phyloP scores from a whole-genome alignment of 371 early-diverging fungal genomes.

The Sporodiniella umbellata region DNA sequence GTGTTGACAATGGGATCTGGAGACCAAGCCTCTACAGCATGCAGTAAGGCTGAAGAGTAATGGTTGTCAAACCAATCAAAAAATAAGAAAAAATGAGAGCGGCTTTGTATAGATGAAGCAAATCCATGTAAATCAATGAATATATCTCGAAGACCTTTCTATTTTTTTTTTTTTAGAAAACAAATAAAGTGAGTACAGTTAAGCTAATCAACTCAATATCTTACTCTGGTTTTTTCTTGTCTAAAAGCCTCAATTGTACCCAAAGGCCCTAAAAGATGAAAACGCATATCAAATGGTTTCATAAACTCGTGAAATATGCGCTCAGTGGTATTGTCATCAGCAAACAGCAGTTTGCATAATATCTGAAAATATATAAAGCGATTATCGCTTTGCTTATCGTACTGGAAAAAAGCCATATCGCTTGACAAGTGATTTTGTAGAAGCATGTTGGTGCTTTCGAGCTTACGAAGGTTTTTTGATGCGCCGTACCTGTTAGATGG shows the following conservation, averaged over 20 bases:
- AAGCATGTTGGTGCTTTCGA: constrained; percentile 65
- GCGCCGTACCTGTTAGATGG: constrained; percentile 48
- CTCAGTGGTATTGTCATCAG: constrained; percentile 62
- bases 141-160: constrained; percentile 55
- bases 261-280: constrained; percentile 41
- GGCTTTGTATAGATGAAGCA: constrained; percentile 62
- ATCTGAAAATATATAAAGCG: constrained; percentile 74
- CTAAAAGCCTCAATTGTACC: constrained; percentile 36
- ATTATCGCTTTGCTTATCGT: constrained; percentile 38
- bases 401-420: constrained; percentile 65
- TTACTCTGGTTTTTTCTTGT: constrained; percentile 37
- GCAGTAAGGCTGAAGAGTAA: constrained; percentile 60
- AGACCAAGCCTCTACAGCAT: constrained; percentile 69
- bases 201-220: constrained; percentile 12
- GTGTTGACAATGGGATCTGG: constrained; percentile 66
- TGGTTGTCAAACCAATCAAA: constrained; percentile 85
- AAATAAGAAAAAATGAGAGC: constrained; percentile 65
- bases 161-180: background rate
- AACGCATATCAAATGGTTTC: constrained; percentile 57
- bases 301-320: constrained; percentile 69
- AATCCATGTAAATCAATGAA: constrained; percentile 85
- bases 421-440: constrained; percentile 67
- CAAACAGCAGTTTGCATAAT: constrained; percentile 70
- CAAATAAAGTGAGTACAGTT: background rate
- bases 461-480: constrained; percentile 69